phyloP scores from a whole-genome alignment of 2,329 filamentous ascomycete genomes.

The Penicillium thymicola region DNA sequence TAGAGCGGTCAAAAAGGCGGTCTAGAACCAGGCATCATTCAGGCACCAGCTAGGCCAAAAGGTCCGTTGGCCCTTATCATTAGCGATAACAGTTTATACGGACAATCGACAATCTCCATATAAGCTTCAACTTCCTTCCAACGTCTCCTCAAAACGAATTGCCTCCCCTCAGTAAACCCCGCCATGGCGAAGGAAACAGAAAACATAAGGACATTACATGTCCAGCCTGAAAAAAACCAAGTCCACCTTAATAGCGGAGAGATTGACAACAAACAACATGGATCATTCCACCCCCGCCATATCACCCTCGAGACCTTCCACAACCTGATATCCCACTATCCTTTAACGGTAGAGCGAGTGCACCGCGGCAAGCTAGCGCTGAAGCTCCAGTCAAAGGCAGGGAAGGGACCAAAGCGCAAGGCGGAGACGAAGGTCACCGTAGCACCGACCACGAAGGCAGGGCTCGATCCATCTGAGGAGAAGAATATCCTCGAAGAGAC shows the following conservation, averaged over 20 bases:
- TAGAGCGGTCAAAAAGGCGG: no score
- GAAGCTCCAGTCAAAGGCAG: slow-evolving; percentile 19
- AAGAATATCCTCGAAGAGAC: slow-evolving; percentile 19
- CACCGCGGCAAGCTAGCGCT: slow-evolving; percentile 22
- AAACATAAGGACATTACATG: neutral
- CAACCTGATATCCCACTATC: slow-evolving; percentile 27
- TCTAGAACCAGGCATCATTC: no score
- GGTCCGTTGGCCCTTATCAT: neutral
- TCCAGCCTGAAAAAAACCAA: neutral
- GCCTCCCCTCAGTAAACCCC: neutral
- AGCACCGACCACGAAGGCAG: neutral
- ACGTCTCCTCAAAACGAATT: neutral
- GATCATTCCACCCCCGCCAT: slow-evolving; percentile 22
- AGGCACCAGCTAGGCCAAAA: no score
- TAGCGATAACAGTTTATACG: neutral
- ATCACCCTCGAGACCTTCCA: slow-evolving; percentile 29
- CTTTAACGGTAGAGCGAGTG: slow-evolving; percentile 24
- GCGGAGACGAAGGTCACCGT: slow-evolving; percentile 6
- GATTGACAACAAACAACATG: neutral
- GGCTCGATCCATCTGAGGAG: slow-evolving; percentile 5
- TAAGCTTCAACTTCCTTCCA: neutral
- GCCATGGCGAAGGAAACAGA: neutral
- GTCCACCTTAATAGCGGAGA: neutral
- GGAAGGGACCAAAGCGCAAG: slow-evolving; percentile 14
- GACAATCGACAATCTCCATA: neutral